A percentile compares a stretch with the other conserved stretches of the same genome.
Evolutionary conservation across 305 asterid genomes (phyloP).

Genomic region (Plantago coronopus): DNA sequence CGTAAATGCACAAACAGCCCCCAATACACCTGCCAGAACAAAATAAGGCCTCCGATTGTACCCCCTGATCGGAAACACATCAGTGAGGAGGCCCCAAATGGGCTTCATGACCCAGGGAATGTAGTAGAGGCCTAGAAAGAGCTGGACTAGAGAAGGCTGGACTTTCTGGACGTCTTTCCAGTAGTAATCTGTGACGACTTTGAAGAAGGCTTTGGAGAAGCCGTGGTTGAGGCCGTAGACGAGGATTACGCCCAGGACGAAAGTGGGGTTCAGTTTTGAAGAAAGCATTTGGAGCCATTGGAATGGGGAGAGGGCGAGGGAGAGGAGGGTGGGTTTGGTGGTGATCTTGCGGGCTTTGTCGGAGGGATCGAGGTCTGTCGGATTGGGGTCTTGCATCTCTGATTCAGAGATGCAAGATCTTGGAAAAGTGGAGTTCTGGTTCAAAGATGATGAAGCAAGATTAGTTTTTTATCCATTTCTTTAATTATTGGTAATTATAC

Average conservation of each 20-base stretch:
- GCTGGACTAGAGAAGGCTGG: slow-evolving; percentile 54
- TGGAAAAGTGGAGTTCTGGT: no score
- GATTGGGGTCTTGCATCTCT: no score
- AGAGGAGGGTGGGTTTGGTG: no score
- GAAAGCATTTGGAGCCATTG: slow-evolving; percentile 60
- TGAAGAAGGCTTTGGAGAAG: slow-evolving; percentile 44
- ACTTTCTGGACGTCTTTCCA: slow-evolving; percentile 65
- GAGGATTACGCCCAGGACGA: slow-evolving; percentile 44
- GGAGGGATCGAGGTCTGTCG: no score
- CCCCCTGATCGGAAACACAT: slow-evolving; percentile 45
- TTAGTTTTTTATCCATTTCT: no score
- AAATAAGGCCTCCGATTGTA: slow-evolving; percentile 53
- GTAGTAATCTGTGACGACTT: slow-evolving; percentile 54
- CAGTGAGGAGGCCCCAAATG: slow-evolving; percentile 57
- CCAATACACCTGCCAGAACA: slow-evolving; percentile 32
- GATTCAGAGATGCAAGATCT: no score
- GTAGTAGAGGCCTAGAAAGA: slow-evolving; percentile 43
- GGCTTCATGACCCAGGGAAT: slow-evolving; percentile 73
- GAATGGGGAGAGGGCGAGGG: slow-evolving; percentile 20
- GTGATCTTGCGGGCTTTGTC: background rate
- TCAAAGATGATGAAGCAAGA: no score
- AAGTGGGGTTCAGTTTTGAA: slow-evolving; percentile 36
- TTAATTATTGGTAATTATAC: no score
- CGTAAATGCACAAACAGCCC: background rate
- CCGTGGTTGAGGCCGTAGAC: slow-evolving; percentile 62